Evolutionary conservation across 2,329 filamentous ascomycete genomes (phyloP).

Genomic region (Bipolaris zeicola): DNA sequence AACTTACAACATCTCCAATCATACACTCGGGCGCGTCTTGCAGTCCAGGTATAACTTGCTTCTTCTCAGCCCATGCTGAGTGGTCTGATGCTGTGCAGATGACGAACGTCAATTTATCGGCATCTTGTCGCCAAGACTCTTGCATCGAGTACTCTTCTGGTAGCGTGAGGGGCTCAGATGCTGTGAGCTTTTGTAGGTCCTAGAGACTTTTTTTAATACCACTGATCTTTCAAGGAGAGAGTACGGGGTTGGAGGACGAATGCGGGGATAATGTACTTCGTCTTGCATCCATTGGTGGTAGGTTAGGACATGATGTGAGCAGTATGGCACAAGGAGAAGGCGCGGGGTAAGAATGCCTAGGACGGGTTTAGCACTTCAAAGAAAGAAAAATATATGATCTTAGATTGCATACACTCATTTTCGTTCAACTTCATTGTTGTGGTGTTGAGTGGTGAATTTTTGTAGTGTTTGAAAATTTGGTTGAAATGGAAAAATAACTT

Average conservation of each 20-base stretch:
- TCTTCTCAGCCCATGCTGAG: background rate
- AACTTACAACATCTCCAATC: slow-evolving; percentile 52
- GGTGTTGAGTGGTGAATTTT: slow-evolving; percentile 5
- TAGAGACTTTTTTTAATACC: background rate
- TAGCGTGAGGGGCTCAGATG: slow-evolving; percentile 81
- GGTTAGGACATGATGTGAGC: slow-evolving; percentile 75
- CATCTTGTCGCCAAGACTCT: slow-evolving; percentile 77
- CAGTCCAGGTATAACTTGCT: slow-evolving; percentile 21
- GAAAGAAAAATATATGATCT: background rate
- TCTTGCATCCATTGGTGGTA: slow-evolving; percentile 96
- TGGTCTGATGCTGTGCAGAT: slow-evolving; percentile 57
- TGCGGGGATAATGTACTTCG: slow-evolving; percentile 52
- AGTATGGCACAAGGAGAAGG: slow-evolving; percentile 83
- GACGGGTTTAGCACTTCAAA: background rate
- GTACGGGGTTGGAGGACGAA: too few species aligned
- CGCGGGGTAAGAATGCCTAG: slow-evolving; percentile 69
- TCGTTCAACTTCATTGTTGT: slow-evolving; percentile 51
- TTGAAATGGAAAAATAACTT: background rate
- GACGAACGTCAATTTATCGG: slow-evolving; percentile 93
- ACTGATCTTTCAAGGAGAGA: too few species aligned
- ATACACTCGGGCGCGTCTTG: slow-evolving; percentile 60
- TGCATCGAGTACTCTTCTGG: slow-evolving; percentile 91
- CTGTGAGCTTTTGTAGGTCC: slow-evolving; percentile 80
- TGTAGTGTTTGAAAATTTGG: background rate
- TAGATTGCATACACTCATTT: slow-evolving; percentile 37